phyloP scores from a whole-genome alignment of 2,329 filamentous ascomycete species.

The Xylaria sp. region DNA sequence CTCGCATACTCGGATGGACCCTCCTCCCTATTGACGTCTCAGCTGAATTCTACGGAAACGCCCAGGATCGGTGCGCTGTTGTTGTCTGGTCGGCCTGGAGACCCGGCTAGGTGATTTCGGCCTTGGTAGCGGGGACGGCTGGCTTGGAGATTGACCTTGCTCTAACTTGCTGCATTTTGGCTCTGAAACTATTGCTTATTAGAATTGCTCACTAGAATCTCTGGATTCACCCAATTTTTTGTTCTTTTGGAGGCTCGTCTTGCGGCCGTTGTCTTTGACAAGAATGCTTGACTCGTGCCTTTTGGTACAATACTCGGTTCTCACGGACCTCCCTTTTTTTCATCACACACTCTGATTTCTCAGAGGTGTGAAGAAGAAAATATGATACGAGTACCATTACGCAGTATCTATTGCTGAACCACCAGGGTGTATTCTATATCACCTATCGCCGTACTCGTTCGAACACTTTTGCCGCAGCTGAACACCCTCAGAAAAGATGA shows the following conservation, averaged over 20 bases:
- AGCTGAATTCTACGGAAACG: slow-evolving; percentile 27
- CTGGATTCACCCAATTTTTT: slow-evolving; percentile 29
- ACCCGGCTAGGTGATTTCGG: slow-evolving; percentile 16
- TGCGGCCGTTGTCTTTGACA: slow-evolving; percentile 30
- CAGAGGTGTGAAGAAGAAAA: slow-evolving; percentile 30
- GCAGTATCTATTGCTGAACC: not conserved
- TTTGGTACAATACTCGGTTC: not conserved
- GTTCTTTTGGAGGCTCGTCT: slow-evolving; percentile 12
- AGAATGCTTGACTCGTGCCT: slow-evolving; percentile 16
- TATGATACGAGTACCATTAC: too few relatives aligned
- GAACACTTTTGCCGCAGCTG: not conserved
- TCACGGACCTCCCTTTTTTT: slow-evolving; percentile 25
- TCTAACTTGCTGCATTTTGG: slow-evolving; percentile 24
- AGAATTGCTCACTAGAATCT: slow-evolving; percentile 29
- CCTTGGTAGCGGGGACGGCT: slow-evolving; percentile 28
- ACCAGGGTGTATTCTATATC: not conserved
- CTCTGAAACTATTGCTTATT: slow-evolving; percentile 25
- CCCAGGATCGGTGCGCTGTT: slow-evolving; percentile 31
- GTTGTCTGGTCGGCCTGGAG: slow-evolving; percentile 22
- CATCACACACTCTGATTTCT: slow-evolving; percentile 29
- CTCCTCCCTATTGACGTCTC: slow-evolving; percentile 27
- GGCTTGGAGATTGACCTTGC: slow-evolving; percentile 12
- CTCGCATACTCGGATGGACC: slow-evolving; percentile 27
- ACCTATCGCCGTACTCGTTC: not conserved
- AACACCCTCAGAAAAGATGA: not conserved